phyloP scores from a whole-genome alignment of 257 asterid species.

The Solanum tarijense region DNA sequence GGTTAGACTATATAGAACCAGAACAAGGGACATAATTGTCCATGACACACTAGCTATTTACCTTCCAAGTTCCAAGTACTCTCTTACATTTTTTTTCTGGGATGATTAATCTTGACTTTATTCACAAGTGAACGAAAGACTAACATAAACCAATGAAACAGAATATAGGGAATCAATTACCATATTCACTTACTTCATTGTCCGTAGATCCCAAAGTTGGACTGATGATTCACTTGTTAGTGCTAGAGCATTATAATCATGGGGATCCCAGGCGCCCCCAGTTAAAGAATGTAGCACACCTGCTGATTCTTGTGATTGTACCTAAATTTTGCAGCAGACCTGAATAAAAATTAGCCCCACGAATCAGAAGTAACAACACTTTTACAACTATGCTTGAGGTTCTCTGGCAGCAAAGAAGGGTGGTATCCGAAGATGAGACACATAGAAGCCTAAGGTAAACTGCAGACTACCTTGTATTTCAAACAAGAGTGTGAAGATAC shows the following conservation, averaged over 20 bases:
- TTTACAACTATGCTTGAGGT: conserved; percentile 2
- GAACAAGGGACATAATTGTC: background rate
- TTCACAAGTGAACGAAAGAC: background rate
- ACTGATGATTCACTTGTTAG: conserved; percentile 80
- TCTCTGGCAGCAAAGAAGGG: background rate
- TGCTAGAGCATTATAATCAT: conserved; percentile 56
- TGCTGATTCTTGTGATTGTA: conserved; percentile 80
- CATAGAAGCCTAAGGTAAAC: background rate
- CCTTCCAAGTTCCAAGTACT: background rate
- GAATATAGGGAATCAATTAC: background rate
- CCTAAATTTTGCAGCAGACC: conserved; percentile 62
- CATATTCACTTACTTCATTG: conserved; percentile 64
- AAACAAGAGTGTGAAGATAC: background rate
- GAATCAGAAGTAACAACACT: conserved; percentile 21
- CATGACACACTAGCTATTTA: background rate
- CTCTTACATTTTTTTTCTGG: background rate
- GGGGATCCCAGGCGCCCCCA: conserved; percentile 99
- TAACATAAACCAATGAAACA: background rate
- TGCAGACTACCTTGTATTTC: background rate
- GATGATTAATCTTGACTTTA: background rate
- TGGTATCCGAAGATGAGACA: background rate
- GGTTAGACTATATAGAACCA: no score
- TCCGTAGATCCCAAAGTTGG: conserved; percentile 92
- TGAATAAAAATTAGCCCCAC: conserved; percentile 42
- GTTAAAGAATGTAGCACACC: conserved; percentile 70